A percentile compares a stretch with the other conserved stretches of the same genome.
Evolutionary conservation across 2,329 filamentous ascomycete species (phyloP).

Genomic region (Alternaria gansuensis): DNA sequence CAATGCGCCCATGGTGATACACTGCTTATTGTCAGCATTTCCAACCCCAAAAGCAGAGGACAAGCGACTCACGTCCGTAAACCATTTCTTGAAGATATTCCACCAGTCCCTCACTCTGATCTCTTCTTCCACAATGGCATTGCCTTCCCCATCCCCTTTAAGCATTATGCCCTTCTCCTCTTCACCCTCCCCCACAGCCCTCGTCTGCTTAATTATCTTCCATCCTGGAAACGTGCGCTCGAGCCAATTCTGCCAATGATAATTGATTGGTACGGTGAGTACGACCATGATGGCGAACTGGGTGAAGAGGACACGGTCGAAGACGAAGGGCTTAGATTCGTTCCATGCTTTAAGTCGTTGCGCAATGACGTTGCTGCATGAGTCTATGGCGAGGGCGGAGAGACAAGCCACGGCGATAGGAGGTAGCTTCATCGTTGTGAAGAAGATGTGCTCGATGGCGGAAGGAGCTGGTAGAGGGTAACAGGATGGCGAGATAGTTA

Average conservation of each 20-base stretch:
- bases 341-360: constrained; percentile 51
- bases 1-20: constrained; percentile 68
- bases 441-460: neutral
- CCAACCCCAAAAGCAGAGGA: neutral
- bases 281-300: constrained; percentile 67
- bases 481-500: constrained; percentile 1
- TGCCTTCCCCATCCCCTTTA: constrained; percentile 41
- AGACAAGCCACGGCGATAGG: constrained; percentile 48
- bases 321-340: constrained; percentile 48
- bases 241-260: constrained; percentile 83
- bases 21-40: constrained; percentile 44
- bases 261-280: constrained; percentile 81
- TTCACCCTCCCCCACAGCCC: constrained; percentile 29
- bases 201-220: constrained; percentile 37
- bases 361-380: constrained; percentile 51
- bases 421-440: constrained; percentile 40
- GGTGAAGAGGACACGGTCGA: constrained; percentile 50
- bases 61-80: constrained; percentile 61
- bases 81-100: constrained; percentile 73
- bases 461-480: neutral
- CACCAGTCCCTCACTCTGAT: constrained; percentile 52
- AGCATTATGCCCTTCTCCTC: constrained; percentile 45
- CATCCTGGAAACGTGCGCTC: constrained; percentile 76
- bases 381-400: constrained; percentile 49
- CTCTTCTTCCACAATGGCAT: constrained; percentile 39